These are phyloP conservation scores for Oryza coarctata DNA, from an alignment of 176 grass and related monocot genomes.

Conservation along the genomic window DNA sequence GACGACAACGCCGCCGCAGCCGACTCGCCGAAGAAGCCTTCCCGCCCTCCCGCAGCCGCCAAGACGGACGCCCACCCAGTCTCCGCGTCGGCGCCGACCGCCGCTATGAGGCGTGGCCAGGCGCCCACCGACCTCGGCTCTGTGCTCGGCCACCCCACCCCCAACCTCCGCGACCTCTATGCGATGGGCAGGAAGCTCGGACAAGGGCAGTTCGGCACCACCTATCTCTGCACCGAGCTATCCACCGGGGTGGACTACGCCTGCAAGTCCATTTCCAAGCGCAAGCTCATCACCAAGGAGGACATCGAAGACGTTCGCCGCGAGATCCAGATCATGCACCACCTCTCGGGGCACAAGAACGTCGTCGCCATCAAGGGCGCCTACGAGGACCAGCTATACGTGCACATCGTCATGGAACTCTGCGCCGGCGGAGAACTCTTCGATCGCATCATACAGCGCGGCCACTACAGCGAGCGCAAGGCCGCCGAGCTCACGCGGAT, in stretches of 20 bases:
- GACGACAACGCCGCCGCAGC: constrained; percentile 27
- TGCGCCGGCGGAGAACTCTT: constrained; percentile 94
- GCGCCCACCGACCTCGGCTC: constrained; percentile 43
- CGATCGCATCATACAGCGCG: constrained; percentile 91
- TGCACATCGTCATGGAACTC: constrained; percentile 99
- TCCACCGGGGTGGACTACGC: constrained; percentile 72
- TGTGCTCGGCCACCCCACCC: constrained; percentile 77
- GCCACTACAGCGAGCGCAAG: constrained; percentile 97
- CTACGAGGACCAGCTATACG: constrained; percentile 81
- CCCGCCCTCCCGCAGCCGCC: constrained; percentile 15
- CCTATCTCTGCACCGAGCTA: constrained; percentile 83
- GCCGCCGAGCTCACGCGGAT: constrained; percentile 89
- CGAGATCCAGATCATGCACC: constrained; percentile 99
- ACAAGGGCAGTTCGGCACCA: constrained; percentile 94
- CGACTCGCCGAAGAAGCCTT: constrained; percentile 53
- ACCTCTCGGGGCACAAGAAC: constrained; percentile 82
- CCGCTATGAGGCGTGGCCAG: constrained; percentile 49
- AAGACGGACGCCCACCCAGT: constrained; percentile 35
- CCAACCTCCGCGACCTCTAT: constrained; percentile 78
- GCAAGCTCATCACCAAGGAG: constrained; percentile 92
- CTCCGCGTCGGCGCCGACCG: constrained; percentile 27
- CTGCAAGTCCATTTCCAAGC: constrained; percentile 95
- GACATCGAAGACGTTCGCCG: constrained; percentile 95
- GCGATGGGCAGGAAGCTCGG: constrained; percentile 70
- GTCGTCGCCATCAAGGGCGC: constrained; percentile 96